Base-by-base conservation (phyloP, 495 filamentous ascomycete species). In the Xanthoparmelia taractica region DNA sequence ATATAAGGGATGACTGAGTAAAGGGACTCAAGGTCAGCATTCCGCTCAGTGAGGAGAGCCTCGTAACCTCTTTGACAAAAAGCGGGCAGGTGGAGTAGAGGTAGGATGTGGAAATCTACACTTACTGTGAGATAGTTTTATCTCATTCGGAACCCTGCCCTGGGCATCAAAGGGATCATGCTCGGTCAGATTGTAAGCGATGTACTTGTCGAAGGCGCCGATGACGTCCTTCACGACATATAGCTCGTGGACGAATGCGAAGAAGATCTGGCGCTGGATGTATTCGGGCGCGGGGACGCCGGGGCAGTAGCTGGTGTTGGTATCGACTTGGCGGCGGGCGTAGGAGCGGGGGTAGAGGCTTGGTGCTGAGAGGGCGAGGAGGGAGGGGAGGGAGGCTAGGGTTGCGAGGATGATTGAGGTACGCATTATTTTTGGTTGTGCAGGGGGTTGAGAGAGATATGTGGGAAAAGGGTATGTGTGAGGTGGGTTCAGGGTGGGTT, bases 111-210 rank as follows among this genome's bases (percentile, higher is more conserved):
- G 8, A 1, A 5, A 5, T 48, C 23, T 45, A n/a, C 20, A 52
- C 48, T 52, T 8, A 52, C 48, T 61, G n/a, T 40, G 11, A 8
- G 7, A 25, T 8, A 66, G 47, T 23, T 63, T 66, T 15, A 33
- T 52, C 20, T 31, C 57, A 15, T 66, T 66, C 34, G 64, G 15
- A 17, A 40, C 40, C 23, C 64, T 29, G 17, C 64, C 64, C 23
- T 66, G 64, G 1, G 37, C 38, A 43, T 66, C 64, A 20, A 66
- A 66, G 13, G 64, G 64, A n/a, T 66, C 64, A 13, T 66, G 64
- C 57, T 66, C 64, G 41, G 38, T 66, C 15, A 66, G 59, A 33
- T 66, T 58, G 45, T 36, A 11, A 5, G 59, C 59, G 11, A 66
- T 55, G 25, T 61, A 62, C 40, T 20, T 62, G 59, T 66, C 25